Base-by-base conservation (phyloP, 192 early-diverging fungal species). In the Podila epigama region DNA sequence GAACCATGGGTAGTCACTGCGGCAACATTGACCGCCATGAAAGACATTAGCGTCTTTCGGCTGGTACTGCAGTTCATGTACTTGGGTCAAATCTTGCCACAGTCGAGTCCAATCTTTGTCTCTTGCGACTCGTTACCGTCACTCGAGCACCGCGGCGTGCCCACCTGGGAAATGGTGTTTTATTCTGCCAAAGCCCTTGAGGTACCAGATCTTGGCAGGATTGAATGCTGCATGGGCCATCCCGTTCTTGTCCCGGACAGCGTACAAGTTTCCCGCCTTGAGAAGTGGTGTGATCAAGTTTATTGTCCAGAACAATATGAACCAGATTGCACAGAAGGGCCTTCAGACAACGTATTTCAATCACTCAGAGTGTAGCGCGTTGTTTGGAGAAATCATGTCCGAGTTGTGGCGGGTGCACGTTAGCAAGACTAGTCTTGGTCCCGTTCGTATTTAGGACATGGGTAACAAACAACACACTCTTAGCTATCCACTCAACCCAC, bases 121-220 rank as follows among this genome's bases (percentile, higher is more conserved):
- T 62, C 70, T 3, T 50, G 59, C n/a, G 64, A 75, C 25, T 20
- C n/a, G n/a, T n/a, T 41, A 18, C 3, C 29, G 0, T 25, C 42
- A 8, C 11, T 20, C 18, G 29, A 12, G 5, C 12, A 28, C 28
- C 34, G 35, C 15, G 58, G 51, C 37, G 22, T 35, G 12, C 63
- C 70, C 5, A 62, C 70, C 1, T 75, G 70, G 70, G 70, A 75
- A 35, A 63, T 66, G 20, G 41, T 75, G 6, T 66, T 66, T 42
- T 34, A 66, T 18, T 28, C 60, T 22, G 70, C 70, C 0, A 58
- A 75, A 31, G 32, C 9, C 4, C 65, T 66, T 22, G 70, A 63
- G 0, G 64, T n/a, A 28, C 11, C 56, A 39, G n/a, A 66, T 75
- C 9, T 20, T 66, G 0, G 7, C 10, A 5, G 58, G 52, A 42